phyloP scores from a whole-genome alignment of 345 rosid genomes.

The Populus nigra region DNA sequence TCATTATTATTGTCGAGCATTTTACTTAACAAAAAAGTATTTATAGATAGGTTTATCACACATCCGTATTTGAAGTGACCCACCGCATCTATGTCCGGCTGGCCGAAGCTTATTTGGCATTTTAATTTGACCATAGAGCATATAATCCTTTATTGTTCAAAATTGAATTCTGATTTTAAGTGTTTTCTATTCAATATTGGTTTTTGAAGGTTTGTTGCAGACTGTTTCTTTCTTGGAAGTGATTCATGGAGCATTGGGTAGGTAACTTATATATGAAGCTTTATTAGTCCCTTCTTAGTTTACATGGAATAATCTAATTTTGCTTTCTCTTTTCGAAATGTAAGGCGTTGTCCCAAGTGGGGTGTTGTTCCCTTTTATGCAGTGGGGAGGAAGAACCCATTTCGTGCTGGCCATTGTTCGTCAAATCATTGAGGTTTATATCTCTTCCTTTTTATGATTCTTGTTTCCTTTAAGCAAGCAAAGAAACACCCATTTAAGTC shows the following conservation, averaged over 20 bases:
- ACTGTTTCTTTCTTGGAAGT: slow-evolving; percentile 62
- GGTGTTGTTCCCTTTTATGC: slow-evolving; percentile 69
- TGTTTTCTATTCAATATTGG: not conserved
- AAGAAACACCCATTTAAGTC: not conserved
- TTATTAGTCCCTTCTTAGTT: not conserved
- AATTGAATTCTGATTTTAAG: not conserved
- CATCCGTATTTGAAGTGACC: not conserved
- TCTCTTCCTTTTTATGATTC: not conserved
- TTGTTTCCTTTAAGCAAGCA: not conserved
- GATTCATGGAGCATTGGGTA: slow-evolving; percentile 81
- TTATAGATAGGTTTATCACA: not conserved
- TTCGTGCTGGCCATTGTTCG: slow-evolving; percentile 54
- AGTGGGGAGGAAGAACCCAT: slow-evolving; percentile 80
- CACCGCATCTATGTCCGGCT: too few species aligned
- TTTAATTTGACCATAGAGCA: too few species aligned
- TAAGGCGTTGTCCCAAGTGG: slow-evolving; percentile 87
- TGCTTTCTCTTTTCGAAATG: slow-evolving; percentile 9
- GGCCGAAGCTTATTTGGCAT: too few species aligned
- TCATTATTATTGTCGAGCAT: not conserved
- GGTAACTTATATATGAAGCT: not conserved
- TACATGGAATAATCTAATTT: slow-evolving; percentile 3
- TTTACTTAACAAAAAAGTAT: not conserved
- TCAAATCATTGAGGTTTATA: slow-evolving; percentile 50
- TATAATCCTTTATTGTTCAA: not conserved
- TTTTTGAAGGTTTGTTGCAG: slow-evolving; percentile 56